Evolutionary conservation across 345 rosid species (phyloP).

Genomic region (Turritis glabra): DNA sequence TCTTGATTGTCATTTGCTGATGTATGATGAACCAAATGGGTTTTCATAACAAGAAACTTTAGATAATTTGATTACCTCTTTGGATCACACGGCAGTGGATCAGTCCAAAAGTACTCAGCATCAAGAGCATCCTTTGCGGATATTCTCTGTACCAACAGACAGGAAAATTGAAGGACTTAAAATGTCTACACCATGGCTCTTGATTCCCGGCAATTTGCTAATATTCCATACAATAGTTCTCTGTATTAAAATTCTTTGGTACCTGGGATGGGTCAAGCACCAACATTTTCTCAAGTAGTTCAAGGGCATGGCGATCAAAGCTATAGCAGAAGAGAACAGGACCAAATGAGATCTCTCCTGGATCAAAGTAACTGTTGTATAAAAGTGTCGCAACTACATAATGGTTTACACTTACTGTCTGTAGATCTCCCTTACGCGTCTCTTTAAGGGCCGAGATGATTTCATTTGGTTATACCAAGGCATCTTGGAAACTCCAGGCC

Average conservation of each 20-base stretch:
- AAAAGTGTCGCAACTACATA: not conserved
- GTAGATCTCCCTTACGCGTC: slow-evolving; percentile 79
- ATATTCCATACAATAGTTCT: not conserved
- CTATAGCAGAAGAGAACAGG: slow-evolving; percentile 31
- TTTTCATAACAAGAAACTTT: not conserved
- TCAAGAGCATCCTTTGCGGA: slow-evolving; percentile 94
- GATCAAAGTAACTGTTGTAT: not conserved
- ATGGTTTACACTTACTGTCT: slow-evolving; percentile 59
- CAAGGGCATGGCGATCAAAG: slow-evolving; percentile 93
- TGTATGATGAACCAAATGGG: not conserved
- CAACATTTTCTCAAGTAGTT: slow-evolving; percentile 85
- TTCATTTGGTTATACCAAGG: slow-evolving; percentile 61
- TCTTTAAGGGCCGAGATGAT: slow-evolving; percentile 57
- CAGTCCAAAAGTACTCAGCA: slow-evolving; percentile 97
- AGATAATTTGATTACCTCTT: slow-evolving; percentile 54
- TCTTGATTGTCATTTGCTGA: not conserved
- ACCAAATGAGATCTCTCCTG: slow-evolving; percentile 17
- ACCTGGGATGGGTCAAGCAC: slow-evolving; percentile 93
- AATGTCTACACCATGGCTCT: not conserved
- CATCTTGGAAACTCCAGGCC: slow-evolving; percentile 70
- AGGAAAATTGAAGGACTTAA: not conserved
- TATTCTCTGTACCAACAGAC: slow-evolving; percentile 60
- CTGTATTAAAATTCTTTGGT: not conserved
- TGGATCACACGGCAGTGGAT: slow-evolving; percentile 94
- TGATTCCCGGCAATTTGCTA: not conserved